Percentiles rank a stretch among this genome's conserved stretches.
phyloP scores from a whole-genome alignment of 108 stramenopile species.

The Schizochytrium sp. region DNA sequence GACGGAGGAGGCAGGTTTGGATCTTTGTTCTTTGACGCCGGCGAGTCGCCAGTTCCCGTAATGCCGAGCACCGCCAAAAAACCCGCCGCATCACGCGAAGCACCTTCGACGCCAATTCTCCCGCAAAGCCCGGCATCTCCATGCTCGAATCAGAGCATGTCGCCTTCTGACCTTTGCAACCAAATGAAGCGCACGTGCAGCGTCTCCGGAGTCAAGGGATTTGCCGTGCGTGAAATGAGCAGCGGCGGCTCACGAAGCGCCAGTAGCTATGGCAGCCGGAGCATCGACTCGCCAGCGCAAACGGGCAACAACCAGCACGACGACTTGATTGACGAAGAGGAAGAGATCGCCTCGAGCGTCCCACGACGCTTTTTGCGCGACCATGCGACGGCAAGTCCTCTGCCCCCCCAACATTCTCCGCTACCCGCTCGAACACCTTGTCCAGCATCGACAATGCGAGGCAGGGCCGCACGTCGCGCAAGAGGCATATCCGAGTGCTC shows the following conservation, averaged over 20 bases:
- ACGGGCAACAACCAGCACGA: neutral
- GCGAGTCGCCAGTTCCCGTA: neutral
- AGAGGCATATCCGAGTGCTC: neutral
- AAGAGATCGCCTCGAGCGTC: neutral
- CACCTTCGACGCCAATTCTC: neutral
- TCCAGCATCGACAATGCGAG: neutral
- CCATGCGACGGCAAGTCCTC: neutral
- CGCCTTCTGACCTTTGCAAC: neutral
- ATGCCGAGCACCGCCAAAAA: neutral
- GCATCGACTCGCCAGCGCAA: too few species aligned
- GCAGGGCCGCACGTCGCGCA: neutral
- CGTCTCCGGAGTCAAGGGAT: neutral
- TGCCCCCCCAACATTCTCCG: neutral
- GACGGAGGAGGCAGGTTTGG: neutral
- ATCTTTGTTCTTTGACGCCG: neutral
- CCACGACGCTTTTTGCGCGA: neutral
- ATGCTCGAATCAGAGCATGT: neutral
- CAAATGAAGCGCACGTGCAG: neutral
- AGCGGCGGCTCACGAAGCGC: too few species aligned
- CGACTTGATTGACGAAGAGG: neutral
- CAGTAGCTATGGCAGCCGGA: neutral
- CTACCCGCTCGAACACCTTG: neutral
- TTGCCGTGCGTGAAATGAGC: too few species aligned
- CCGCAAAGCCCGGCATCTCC: neutral
- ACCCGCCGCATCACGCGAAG: neutral